A percentile compares a stretch with the other conserved stretches of the same genome.
phyloP scores from a whole-genome alignment of 2,329 filamentous ascomycete species.

The Aspergillus pseudoterreus region DNA sequence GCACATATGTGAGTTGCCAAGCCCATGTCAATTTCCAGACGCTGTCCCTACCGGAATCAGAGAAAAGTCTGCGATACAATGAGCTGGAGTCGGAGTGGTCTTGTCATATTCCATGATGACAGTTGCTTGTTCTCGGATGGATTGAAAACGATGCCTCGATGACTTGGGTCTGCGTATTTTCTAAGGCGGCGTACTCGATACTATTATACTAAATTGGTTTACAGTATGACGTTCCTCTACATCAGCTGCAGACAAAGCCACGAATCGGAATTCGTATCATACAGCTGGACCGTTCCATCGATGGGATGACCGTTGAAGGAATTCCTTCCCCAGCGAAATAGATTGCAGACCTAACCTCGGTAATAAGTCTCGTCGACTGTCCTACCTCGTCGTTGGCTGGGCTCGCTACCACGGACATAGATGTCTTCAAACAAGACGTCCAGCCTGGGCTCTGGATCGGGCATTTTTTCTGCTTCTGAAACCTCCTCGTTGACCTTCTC shows the following conservation, averaged over 20 bases:
- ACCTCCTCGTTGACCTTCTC: conserved; percentile 81
- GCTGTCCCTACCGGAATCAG: conserved; percentile 57
- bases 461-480: conserved; percentile 81
- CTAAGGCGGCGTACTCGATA: background rate
- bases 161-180: background rate
- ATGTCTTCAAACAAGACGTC: conserved; percentile 91
- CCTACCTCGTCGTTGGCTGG: conserved; percentile 76
- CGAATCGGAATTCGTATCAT: background rate
- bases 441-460: conserved; percentile 67
- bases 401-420: conserved; percentile 81
- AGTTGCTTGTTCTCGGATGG: too few species aligned
- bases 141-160: background rate
- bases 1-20: background rate
- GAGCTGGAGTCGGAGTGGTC: conserved; percentile 54
- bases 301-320: too few species aligned
- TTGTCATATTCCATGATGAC: conserved; percentile 12
- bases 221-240: background rate
- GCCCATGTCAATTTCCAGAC: too few species aligned
- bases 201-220: background rate
- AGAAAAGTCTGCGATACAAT: conserved; percentile 82
- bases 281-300: too few species aligned
- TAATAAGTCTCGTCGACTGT: conserved; percentile 87
- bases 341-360: conserved; percentile 32
- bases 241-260: background rate
- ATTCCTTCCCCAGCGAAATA: too few species aligned